Evolutionary conservation across 2,329 filamentous ascomycete species (phyloP), one percentile per base, ranked within the genome.

Genomic region (Trichoderma gracile): DNA sequence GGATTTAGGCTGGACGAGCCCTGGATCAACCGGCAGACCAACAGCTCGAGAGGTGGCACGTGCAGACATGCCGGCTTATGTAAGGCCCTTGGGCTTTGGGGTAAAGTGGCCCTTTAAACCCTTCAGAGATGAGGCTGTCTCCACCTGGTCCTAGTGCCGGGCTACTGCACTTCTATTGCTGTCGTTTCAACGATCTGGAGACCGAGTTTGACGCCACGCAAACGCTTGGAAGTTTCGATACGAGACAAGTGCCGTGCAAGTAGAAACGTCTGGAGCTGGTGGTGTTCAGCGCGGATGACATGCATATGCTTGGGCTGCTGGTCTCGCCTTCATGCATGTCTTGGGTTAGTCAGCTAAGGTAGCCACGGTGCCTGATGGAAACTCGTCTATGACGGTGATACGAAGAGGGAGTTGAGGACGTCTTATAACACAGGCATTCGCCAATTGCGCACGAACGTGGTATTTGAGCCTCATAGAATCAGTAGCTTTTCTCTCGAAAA

Each of bases 61-160:
- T 63, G 61, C 61, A 49, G 53, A 14, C 53, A 47, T 55, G 42
- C 43, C 50, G 9, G 46, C 33, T 61, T 61, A 61, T 53, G 57
- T 61, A 61, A 59, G 25, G 23, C 54, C 23, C 12, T 23, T 52
- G 19, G 49, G 27, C 49, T n/a, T 55, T 55, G 52, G 52, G 52
- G 52, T 54, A 54, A 54, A 23, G 30, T 54, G 49, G 49, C 33
- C 5, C 33, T 38, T 14, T 12, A 30, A 30, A 33, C 33, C 12
- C 33, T 38, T 38, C 33, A 30, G 5, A 9, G 17, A 33, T 33
- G 49, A 52, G 33, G 49, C 49, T 38, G 33, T 54, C 52, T 54
- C 52, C 52, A 54, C 52, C 21, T 25, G 21, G 33, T 40, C 19
- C 38, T 40, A 40, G 30, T 54, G 52, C 52, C 30, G 17, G 30